Base-by-base conservation (phyloP, 768 basidiomycete genomes). In the Tricholoma sp. region DNA sequence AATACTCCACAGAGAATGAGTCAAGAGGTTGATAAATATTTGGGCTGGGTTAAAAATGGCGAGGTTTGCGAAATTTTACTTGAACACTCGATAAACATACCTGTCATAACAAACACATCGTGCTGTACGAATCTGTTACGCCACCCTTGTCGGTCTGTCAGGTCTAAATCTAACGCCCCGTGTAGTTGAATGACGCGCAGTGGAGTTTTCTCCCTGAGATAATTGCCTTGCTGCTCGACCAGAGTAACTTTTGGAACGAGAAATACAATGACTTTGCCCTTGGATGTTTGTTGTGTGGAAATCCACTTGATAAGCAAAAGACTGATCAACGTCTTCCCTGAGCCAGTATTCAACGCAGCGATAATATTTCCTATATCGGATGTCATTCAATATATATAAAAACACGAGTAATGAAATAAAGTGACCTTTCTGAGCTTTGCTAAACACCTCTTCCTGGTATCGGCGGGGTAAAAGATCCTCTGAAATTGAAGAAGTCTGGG, bases 101-200 rank as follows among this genome's bases (percentile, higher is more conserved):
- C 84, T 10, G 94, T 94, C 84, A 93, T 89, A 2, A 96, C 90
- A 55, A 92, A 78, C 7, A 94, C 86, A 67, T 94, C 90, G 41
- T 83, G 72, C 6, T 73, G 68, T 55, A 79, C 72, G 51, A 94
- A 83, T 54, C 84, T 79, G 36, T 73, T 74, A 61, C 71, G 76
- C 92, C 91, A 94, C 50, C 77, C 78, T 11, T 63, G 62, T 53
- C 84, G 74, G 63, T 94, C 83, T 42, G 85, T 81, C 57, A 89
- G 76, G 61, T 88, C 84, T 53, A 90, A 74, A n/a, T 86, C 84
- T 39, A 86, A 73, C 7, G 82, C 80, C 15, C 92, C 93, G 58
- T 84, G 81, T 28, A 91, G 79, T 63, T 85, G 85, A 29, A 77
- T 71, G 18, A 93, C 85, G 37, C 81, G 81, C 42, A 93, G 66